phyloP scores from a whole-genome alignment of 2,329 filamentous ascomycete species.

The Stemphylium beticola region DNA sequence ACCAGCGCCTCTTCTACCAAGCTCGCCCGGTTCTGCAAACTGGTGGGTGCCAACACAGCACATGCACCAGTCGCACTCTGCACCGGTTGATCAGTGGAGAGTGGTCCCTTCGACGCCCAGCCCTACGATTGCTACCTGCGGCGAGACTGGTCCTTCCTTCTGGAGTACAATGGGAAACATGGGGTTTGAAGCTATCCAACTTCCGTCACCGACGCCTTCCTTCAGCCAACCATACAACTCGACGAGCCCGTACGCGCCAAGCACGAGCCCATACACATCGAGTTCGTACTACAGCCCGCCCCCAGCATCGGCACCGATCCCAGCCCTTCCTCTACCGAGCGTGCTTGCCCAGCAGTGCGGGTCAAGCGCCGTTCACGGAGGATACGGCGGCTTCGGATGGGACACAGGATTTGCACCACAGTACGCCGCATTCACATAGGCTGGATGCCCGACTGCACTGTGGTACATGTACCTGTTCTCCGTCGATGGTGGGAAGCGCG shows the following conservation, averaged over 20 bases:
- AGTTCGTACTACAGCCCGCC: slow-evolving; percentile 80
- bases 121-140: slow-evolving; percentile 69
- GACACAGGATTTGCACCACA: slow-evolving; percentile 79
- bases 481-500: slow-evolving; percentile 46
- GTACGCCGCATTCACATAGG: slow-evolving; percentile 81
- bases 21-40: slow-evolving; percentile 72
- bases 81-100: slow-evolving; percentile 85
- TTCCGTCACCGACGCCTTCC: slow-evolving; percentile 79
- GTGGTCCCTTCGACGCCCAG: slow-evolving; percentile 88
- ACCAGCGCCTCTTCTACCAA: slow-evolving; percentile 83
- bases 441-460: slow-evolving; percentile 22
- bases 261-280: slow-evolving; percentile 69
- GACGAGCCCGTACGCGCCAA: slow-evolving; percentile 50
- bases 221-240: slow-evolving; percentile 70
- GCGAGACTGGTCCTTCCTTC: slow-evolving; percentile 73
- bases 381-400: slow-evolving; percentile 82
- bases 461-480: slow-evolving; percentile 29
- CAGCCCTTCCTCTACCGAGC: slow-evolving; percentile 81
- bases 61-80: slow-evolving; percentile 68
- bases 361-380: slow-evolving; percentile 65
- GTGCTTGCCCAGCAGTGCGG: slow-evolving; percentile 85
- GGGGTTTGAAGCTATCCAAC: slow-evolving; percentile 71
- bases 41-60: slow-evolving; percentile 76
- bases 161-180: slow-evolving; percentile 72
- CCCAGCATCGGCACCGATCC: slow-evolving; percentile 74